Base-by-base conservation (phyloP, 2,329 filamentous ascomycete genomes). In the Penicillium sp. region DNA sequence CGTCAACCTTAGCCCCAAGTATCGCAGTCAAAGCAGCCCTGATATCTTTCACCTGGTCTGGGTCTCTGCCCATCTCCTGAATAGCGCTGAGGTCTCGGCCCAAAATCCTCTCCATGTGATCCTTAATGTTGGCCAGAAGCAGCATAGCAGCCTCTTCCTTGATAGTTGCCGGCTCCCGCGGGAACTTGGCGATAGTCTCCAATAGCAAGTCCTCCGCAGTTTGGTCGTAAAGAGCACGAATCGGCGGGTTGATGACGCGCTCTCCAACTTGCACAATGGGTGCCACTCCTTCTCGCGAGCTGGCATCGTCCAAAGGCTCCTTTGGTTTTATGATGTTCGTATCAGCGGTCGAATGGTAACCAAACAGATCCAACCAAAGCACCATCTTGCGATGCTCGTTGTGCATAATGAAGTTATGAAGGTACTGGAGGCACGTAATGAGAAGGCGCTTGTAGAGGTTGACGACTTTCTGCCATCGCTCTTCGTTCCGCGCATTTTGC, bases 361-460 rank as follows among this genome's bases (percentile, higher is more conserved):
- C 86, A 64, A 88, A 88, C 2, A 88, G 76, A 68, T 86, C 83
- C 38, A 87, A 73, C 85, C 85, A 88, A 2, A 88, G 78, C 65
- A 86, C 83, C 64, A 87, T 78, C 66, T 88, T 88, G 39, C 84
- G 77, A 58, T 85, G 80, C 71, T 88, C 85, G 63, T 88, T 88
- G 60, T 85, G 82, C 67, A 85, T 85, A 47, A 86, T 84, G 49
- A 87, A 81, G 62, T 88, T 88, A 73, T 88, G 86, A 55, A 88
- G 73, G 62, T 86, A 87, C 67, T 88, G 86, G n/a, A 88, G 76
- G 60, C 83, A 84, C 3, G 84, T 86, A 55, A 87, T 87, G 65
- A 88, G 76, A 19, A 88, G 75, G 65, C 85, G 84, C 73, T 88
- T 87, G 73, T 86, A 87, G 4, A 84, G 81, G 67, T 85, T 86